phyloP scores from a whole-genome alignment of 805 yeast genomes.

The Maudiozyma saulgeensis region DNA sequence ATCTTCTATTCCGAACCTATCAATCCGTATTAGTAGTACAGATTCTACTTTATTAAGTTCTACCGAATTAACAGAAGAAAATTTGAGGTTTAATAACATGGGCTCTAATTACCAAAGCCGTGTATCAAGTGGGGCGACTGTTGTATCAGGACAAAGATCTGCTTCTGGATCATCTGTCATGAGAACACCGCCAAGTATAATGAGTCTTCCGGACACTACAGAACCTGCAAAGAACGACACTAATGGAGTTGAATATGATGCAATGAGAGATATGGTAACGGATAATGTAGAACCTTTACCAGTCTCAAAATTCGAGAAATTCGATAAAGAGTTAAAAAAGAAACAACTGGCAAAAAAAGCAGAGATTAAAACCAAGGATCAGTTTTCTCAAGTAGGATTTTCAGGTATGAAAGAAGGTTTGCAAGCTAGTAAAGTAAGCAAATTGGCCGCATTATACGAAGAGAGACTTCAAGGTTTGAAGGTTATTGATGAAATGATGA shows the following conservation, averaged over 20 bases:
- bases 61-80: slow-evolving; percentile 1
- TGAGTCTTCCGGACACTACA: background rate
- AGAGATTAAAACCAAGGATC: slow-evolving; percentile 9
- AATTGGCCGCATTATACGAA: slow-evolving; percentile 54
- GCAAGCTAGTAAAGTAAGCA: slow-evolving; percentile 55
- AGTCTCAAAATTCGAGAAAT: slow-evolving; percentile 17
- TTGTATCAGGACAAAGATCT: background rate
- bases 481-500: slow-evolving; percentile 27
- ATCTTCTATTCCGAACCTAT: slow-evolving; percentile 5
- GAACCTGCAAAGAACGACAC: background rate
- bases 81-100: background rate
- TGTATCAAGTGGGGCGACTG: background rate
- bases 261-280: slow-evolving; percentile 7
- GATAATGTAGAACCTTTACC: slow-evolving; percentile 3
- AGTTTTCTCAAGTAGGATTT: slow-evolving; percentile 30
- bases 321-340: slow-evolving; percentile 21
- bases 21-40: slow-evolving; percentile 13
- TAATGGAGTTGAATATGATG: slow-evolving; percentile 2
- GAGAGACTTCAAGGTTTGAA: slow-evolving; percentile 40
- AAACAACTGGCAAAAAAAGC: slow-evolving; percentile 4
- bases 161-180: background rate
- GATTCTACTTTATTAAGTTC: slow-evolving; percentile 7
- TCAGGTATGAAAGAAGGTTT: slow-evolving; percentile 40
- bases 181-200: background rate
- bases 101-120: background rate